Conservation (phyloP, 108 stramenopile genomes). For the Parietichytrium sp. region DNA sequence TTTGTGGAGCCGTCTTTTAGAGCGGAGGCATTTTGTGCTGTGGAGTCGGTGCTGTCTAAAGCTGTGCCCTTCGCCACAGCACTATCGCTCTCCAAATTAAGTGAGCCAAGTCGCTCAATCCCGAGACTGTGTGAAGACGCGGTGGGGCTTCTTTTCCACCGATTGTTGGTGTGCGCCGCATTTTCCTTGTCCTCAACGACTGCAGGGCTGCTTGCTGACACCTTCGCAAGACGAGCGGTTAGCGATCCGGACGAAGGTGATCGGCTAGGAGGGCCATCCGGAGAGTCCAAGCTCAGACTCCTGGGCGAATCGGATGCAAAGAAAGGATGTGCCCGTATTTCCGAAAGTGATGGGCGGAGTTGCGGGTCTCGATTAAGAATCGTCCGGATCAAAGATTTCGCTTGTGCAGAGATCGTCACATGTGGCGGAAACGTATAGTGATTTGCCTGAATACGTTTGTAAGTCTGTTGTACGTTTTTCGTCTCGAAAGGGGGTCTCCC, state of each 20-base stretch:
- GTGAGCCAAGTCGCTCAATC: background rate
- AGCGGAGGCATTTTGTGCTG: no score
- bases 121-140: background rate
- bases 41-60: no score
- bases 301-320: constrained; percentile 52
- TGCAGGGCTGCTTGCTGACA: background rate
- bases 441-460: constrained; percentile 89
- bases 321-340: constrained; percentile 75
- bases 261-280: no score
- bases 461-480: constrained; percentile 95
- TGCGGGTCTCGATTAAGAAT: constrained; percentile 85
- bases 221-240: background rate
- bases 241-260: no score
- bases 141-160: background rate
- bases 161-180: background rate
- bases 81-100: background rate
- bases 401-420: constrained; percentile 71
- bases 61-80: no score
- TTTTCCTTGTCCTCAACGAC: background rate
- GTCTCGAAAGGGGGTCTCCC: constrained; percentile 96
- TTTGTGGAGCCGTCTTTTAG: no score
- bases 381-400: constrained; percentile 75
- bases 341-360: constrained; percentile 74
- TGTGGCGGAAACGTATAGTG: constrained; percentile 82
- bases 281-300: no score